These are phyloP conservation scores for Themeda triandra DNA, from an alignment of 176 grass and related monocot species.

Conservation along the genomic window DNA sequence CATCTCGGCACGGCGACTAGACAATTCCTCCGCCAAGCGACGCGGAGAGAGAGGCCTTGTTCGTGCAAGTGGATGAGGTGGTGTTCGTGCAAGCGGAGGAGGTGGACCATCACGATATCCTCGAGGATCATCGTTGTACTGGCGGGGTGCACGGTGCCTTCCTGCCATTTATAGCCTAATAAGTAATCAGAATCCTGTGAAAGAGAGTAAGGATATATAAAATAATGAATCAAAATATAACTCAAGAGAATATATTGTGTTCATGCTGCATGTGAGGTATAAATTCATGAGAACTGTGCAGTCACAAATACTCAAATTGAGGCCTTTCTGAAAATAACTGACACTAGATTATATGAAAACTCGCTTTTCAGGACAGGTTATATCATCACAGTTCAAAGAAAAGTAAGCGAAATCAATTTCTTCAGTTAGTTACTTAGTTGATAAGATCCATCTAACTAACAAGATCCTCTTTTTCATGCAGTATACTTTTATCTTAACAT, in stretches of 20 bases:
- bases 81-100: constrained; percentile 27
- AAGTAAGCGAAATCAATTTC: background rate
- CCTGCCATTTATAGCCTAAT: constrained; percentile 56
- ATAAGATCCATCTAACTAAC: background rate
- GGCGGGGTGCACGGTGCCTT: constrained; percentile 33
- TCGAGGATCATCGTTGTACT: constrained; percentile 37
- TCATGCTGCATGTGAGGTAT: background rate
- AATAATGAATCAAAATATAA: background rate
- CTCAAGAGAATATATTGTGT: background rate
- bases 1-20: constrained; percentile 41
- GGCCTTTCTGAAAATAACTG: background rate
- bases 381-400: background rate
- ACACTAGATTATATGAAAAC: background rate
- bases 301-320: background rate
- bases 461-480: background rate
- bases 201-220: background rate
- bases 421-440: background rate
- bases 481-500: background rate
- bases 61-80: constrained; percentile 31
- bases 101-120: constrained; percentile 40
- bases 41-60: constrained; percentile 37
- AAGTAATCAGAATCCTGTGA: constrained; percentile 9
- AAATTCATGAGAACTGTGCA: background rate
- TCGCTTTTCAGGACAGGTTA: constrained; percentile 4
- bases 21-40: constrained; percentile 45